phyloP scores from a whole-genome alignment of 2,329 filamentous ascomycete genomes.

The Cytospora mali region DNA sequence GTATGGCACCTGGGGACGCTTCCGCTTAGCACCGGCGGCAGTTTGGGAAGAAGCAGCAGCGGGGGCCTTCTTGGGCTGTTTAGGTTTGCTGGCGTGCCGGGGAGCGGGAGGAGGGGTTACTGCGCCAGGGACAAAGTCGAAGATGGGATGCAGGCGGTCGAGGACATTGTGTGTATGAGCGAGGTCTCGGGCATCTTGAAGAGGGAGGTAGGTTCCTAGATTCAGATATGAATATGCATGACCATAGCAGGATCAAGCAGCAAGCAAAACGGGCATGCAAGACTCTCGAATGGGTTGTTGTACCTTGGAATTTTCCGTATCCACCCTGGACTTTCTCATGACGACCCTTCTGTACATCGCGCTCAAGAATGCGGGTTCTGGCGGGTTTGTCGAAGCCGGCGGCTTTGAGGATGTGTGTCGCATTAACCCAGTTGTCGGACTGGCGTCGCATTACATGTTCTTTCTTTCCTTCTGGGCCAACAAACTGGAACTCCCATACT shows the following conservation, averaged over 20 bases:
- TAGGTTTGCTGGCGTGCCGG: slow-evolving; percentile 87
- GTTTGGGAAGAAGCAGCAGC: slow-evolving; percentile 36
- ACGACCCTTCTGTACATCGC: slow-evolving; percentile 93
- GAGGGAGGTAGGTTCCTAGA: slow-evolving; percentile 91
- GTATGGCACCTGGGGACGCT: slow-evolving; percentile 31
- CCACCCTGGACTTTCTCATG: slow-evolving; percentile 99
- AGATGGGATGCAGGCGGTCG: slow-evolving; percentile 81
- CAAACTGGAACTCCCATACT: slow-evolving; percentile 88
- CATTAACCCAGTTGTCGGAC: slow-evolving; percentile 96
- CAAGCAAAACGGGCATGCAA: background rate
- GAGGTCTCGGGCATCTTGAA: slow-evolving; percentile 77
- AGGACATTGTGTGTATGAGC: slow-evolving; percentile 86
- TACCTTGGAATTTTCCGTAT: slow-evolving; percentile 97
- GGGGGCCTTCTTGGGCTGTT: slow-evolving; percentile 68
- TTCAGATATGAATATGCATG: slow-evolving; percentile 24
- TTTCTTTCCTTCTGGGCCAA: slow-evolving; percentile 65
- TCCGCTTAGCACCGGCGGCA: slow-evolving; percentile 20
- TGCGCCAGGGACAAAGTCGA: slow-evolving; percentile 84
- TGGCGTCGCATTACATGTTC: slow-evolving; percentile 95
- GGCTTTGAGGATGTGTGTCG: slow-evolving; percentile 97
- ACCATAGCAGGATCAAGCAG: background rate
- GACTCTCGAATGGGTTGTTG: slow-evolving; percentile 22
- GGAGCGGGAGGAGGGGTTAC: slow-evolving; percentile 91
- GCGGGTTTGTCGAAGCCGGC: slow-evolving; percentile 97
- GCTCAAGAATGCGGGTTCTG: slow-evolving; percentile 89